Conservation (phyloP, 257 asterid species). For the Ehretia macrophylla region DNA sequence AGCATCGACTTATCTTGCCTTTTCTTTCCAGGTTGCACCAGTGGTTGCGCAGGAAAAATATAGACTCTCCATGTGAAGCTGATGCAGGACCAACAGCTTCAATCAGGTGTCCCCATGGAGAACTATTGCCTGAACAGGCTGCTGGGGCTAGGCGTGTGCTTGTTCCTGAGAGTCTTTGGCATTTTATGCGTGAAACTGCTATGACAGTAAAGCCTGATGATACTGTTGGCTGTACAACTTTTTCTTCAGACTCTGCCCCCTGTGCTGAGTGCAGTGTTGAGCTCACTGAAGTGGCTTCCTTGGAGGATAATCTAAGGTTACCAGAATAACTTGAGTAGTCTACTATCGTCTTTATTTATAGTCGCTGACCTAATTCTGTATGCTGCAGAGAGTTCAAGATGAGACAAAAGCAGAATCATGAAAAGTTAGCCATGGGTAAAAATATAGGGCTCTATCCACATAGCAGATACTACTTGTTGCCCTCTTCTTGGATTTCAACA, state of each 20-base stretch:
- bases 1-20: conserved; percentile 3
- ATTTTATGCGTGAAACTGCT: conserved; percentile 62
- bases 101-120: conserved; percentile 86
- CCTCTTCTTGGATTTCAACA: conserved; percentile 78
- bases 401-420: conserved; percentile 81
- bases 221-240: conserved; percentile 55
- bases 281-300: conserved; percentile 72
- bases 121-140: conserved; percentile 85
- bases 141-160: conserved; percentile 79
- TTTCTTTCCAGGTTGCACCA: conserved; percentile 79
- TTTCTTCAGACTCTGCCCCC: conserved; percentile 61
- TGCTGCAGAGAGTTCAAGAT: conserved; percentile 82
- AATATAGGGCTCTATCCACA: conserved; percentile 45
- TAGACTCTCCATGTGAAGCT: conserved; percentile 80
- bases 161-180: conserved; percentile 87
- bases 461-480: conserved; percentile 65
- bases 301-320: conserved; percentile 87
- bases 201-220: conserved; percentile 78
- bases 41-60: conserved; percentile 82
- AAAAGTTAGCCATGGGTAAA: conserved; percentile 66
- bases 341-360: conserved; percentile 10
- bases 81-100: conserved; percentile 97
- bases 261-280: conserved; percentile 67
- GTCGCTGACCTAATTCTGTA: conserved; percentile 30
- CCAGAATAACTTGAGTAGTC: conserved; percentile 19